Conservation (phyloP, 2,329 filamentous ascomycete species). For the Xylariaceae sp. region DNA sequence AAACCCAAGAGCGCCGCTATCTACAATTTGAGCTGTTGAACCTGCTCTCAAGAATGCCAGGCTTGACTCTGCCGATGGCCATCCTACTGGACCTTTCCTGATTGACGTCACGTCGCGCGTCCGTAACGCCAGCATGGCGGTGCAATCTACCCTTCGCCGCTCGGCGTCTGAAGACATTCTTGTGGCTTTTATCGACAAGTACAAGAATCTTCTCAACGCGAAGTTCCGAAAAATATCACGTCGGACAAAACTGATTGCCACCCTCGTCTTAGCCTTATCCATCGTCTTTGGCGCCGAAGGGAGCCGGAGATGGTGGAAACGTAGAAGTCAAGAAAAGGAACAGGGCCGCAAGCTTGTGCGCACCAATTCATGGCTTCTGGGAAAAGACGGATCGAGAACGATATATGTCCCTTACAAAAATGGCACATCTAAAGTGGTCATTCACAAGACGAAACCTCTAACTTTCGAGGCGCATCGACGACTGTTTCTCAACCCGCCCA, state of each 20-base stretch:
- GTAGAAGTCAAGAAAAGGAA: conserved; percentile 69
- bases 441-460: conserved; percentile 80
- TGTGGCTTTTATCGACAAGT: conserved; percentile 57
- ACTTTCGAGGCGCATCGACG: conserved; percentile 96
- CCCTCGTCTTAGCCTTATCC: conserved; percentile 67
- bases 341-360: conserved; percentile 77
- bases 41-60: conserved; percentile 14
- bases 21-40: neutral
- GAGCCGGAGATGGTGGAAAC: conserved; percentile 70
- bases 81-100: conserved; percentile 10
- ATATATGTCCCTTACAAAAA: conserved; percentile 93
- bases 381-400: conserved; percentile 90
- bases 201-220: conserved; percentile 47
- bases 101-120: conserved; percentile 24
- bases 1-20: neutral
- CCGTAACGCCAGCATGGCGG: conserved; percentile 59
- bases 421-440: conserved; percentile 82
- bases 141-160: conserved; percentile 74
- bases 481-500: conserved; percentile 84
- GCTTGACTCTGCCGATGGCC: conserved; percentile 24
- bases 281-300: conserved; percentile 78
- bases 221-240: conserved; percentile 61
- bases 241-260: conserved; percentile 67
- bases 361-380: conserved; percentile 85
- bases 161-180: conserved; percentile 62